These are phyloP conservation scores for Populus hybrid DNA, from an alignment of 441 rosid species.

Conservation along the genomic window DNA sequence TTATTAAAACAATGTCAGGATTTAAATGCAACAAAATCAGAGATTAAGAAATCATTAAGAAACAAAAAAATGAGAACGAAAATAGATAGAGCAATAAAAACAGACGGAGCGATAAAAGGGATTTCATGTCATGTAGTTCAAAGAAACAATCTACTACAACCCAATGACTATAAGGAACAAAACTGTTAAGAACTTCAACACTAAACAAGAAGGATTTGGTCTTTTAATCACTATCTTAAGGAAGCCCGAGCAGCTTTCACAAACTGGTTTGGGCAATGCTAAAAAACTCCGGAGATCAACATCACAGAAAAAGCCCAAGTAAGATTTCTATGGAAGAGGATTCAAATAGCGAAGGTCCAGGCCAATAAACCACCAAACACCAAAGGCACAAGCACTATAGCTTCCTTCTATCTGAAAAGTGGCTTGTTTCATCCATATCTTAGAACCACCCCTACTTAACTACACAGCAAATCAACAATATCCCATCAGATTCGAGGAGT, in stretches of 20 bases:
- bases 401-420: not conserved
- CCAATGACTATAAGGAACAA: too few species aligned
- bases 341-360: not conserved
- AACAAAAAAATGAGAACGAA: not conserved
- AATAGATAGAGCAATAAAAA: not conserved
- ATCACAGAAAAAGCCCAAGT: not conserved
- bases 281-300: not conserved
- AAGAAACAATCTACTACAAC: too few species aligned
- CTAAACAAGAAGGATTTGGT: not conserved
- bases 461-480: not conserved
- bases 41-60: not conserved
- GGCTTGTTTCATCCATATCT: not conserved
- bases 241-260: not conserved
- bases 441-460: not conserved
- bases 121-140: too few species aligned
- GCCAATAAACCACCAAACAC: not conserved
- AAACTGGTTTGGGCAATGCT: not conserved
- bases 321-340: not conserved
- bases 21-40: constrained; percentile 4
- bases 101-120: not conserved
- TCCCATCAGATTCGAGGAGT: not conserved
- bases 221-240: not conserved
- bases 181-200: not conserved
- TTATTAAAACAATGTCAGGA: constrained; percentile 4
- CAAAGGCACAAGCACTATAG: not conserved